Evolutionary conservation across 73 alveolate species (phyloP).

Genomic region (Paramecium primaurelia): DNA sequence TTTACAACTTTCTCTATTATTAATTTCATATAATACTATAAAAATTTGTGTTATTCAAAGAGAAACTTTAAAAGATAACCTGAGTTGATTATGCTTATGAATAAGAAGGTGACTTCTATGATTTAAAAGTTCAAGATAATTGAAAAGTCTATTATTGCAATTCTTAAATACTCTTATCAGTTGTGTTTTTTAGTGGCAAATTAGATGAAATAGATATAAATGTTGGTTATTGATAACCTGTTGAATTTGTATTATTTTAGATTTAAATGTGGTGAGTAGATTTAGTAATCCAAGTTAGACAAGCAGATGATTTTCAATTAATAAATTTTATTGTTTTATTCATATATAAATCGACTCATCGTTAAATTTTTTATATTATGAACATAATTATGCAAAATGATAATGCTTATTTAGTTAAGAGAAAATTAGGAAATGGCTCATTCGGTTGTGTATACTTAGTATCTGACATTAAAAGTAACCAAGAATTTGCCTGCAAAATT

Average conservation of each 20-base stretch:
- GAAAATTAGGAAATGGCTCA: background rate
- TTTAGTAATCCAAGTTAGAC: background rate
- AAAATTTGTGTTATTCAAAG: background rate
- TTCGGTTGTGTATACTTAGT: background rate
- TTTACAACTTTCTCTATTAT: background rate
- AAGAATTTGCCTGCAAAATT: slow-evolving; percentile 8
- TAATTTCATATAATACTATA: background rate
- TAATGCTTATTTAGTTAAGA: background rate
- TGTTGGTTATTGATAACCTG: background rate
- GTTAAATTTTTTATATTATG: background rate
- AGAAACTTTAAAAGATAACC: background rate
- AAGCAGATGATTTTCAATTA: background rate
- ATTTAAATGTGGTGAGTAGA: background rate
- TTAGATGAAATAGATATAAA: background rate
- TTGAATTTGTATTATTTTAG: background rate
- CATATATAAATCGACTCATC: background rate
- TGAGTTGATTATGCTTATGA: background rate
- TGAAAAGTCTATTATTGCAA: background rate
- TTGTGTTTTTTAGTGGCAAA: background rate
- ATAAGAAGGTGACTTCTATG: background rate
- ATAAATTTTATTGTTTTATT: background rate
- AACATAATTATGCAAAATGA: background rate
- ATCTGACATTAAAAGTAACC: background rate
- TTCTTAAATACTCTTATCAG: background rate
- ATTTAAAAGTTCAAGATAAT: background rate